A percentile compares a stretch with the other conserved stretches of the same genome.
Conservation (phyloP, 768 basidiomycete genomes). For the Lactarius vividus region DNA sequence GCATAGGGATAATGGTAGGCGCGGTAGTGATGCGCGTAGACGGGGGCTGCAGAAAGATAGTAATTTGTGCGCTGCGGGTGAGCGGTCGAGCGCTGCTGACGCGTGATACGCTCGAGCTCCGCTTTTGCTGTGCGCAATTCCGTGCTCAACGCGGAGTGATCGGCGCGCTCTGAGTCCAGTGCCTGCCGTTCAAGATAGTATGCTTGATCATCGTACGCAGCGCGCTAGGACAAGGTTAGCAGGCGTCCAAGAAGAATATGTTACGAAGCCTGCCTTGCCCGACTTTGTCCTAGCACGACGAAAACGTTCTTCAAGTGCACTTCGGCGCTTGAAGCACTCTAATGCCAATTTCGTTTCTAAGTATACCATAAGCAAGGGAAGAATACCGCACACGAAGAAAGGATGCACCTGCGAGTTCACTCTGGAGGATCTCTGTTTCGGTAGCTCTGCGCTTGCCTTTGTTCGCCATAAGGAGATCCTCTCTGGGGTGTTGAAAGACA, state of each 20-base stretch:
- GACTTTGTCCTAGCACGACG: constrained; percentile 48
- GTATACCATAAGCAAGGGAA: neutral
- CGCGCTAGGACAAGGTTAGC: constrained; percentile 43
- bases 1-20: constrained; percentile 60
- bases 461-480: constrained; percentile 48
- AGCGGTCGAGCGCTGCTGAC: constrained; percentile 58
- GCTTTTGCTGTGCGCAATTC: constrained; percentile 61
- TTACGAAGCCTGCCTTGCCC: constrained; percentile 49
- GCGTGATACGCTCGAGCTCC: constrained; percentile 65
- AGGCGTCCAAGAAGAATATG: neutral
- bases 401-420: constrained; percentile 53
- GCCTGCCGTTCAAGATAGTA: constrained; percentile 61
- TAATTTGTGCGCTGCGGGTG: constrained; percentile 32
- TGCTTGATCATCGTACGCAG: constrained; percentile 59
- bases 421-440: constrained; percentile 39
- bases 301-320: constrained; percentile 57
- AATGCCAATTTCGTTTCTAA: constrained; percentile 71
- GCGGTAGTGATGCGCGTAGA: constrained; percentile 55
- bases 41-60: constrained; percentile 22
- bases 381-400: neutral
- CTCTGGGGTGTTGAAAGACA: constrained; percentile 69
- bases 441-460: constrained; percentile 68
- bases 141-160: constrained; percentile 52
- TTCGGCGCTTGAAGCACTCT: constrained; percentile 58
- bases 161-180: constrained; percentile 64